Evolutionary conservation across 139 green algal species (phyloP), one percentile per base, ranked within the genome.

Genomic region (Volvox reticuliferus): DNA sequence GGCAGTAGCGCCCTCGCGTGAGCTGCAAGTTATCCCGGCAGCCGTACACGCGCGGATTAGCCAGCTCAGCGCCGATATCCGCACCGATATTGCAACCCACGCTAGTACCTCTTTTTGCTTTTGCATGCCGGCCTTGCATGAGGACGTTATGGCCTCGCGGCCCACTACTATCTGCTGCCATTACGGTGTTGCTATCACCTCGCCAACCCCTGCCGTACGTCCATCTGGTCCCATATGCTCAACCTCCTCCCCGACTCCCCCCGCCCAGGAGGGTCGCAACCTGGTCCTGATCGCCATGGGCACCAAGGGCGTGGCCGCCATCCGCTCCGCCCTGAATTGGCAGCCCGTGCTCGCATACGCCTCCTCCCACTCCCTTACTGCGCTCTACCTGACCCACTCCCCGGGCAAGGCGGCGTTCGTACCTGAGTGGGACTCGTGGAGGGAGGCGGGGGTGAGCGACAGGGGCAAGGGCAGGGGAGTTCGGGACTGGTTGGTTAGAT

Each of bases 371-470:
- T 79, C 62, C 16, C 71, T 93, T 1, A 87, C 82, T 2, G 93
- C 82, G 67, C 80, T 93, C n/a, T 96, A 97, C 68, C 76, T 96
- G 55, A 88, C 93, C 1, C 84, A 92, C 26, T 93, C 73, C 0
- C 89, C 92, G 13, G 28, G 88, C 21, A 91, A 91, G 12, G 97
- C 95, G 24, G 94, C 96, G 17, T 98, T 97, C 89, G 77, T 98
- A 12, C 79, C 94, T 17, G 96, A 97, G 44, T 98, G 96, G 96
- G 96, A 98, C 86, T 71, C 67, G 3, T 98, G 96, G 96, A 92
- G 96, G 18, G 95, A 97, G n/a, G 94, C 95, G 22, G 96, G 96
- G 91, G 95, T 98, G 90, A 94, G 93, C 68, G 78, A 55, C 21
- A n/a, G 26, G 44, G 12, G 26, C 55, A 36, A 22, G 36, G 35